A percentile compares a stretch with the other conserved stretches of the same genome.
Conservation (phyloP, 345 rosid species). For the Rhizophora mangle region DNA sequence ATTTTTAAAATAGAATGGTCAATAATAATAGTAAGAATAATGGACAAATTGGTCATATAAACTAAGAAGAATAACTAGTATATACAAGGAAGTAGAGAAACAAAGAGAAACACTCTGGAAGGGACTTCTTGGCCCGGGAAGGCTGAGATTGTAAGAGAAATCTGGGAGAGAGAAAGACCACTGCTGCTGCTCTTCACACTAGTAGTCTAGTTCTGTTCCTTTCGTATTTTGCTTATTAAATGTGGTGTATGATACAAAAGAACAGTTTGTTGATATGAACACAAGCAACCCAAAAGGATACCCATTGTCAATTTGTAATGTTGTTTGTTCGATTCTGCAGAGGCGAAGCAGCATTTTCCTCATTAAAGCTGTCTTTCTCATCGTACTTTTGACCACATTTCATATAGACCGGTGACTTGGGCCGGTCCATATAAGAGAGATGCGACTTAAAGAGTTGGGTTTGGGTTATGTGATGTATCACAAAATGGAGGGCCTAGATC, state of each 20-base stretch:
- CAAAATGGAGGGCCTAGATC: too few species aligned
- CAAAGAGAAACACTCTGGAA: background rate
- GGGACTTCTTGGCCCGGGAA: background rate
- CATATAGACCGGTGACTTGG: too few species aligned
- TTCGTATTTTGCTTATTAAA: background rate
- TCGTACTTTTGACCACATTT: background rate
- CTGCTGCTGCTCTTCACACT: background rate
- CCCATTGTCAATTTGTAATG: slow-evolving; percentile 2
- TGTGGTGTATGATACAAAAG: background rate
- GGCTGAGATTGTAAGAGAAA: background rate
- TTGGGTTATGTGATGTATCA: too few species aligned
- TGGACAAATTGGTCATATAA: slow-evolving; percentile 1
- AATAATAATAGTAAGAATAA: background rate
- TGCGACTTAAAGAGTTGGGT: too few species aligned
- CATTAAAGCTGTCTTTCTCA: background rate
- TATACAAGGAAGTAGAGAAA: background rate
- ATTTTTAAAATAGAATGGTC: slow-evolving; percentile 5
- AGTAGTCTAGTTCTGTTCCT: background rate
- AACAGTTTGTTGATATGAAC: slow-evolving; percentile 1
- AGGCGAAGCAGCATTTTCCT: background rate
- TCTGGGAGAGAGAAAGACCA: too few species aligned
- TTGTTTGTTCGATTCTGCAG: background rate
- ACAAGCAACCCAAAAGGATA: slow-evolving; percentile 6
- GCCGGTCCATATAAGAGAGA: too few species aligned
- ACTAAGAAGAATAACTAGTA: slow-evolving; percentile 2